Conservation (phyloP, 2,329 filamentous ascomycete genomes). For the Colletotrichum sp. region DNA sequence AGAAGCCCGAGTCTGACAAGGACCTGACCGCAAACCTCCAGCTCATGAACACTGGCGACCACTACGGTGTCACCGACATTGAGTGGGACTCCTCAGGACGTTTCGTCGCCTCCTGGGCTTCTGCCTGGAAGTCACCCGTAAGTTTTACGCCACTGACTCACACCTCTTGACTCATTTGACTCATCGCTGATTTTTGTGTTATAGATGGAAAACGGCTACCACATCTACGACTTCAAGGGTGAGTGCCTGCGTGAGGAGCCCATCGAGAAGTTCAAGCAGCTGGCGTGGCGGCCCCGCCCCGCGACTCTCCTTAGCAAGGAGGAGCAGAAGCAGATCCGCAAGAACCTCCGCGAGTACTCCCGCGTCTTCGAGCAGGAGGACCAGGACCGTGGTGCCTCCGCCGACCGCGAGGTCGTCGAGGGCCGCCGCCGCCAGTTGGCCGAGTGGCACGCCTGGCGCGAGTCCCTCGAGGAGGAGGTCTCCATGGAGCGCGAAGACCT, state of each 20-base stretch:
- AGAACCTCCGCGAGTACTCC: conserved; percentile 97
- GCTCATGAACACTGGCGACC: conserved; percentile 90
- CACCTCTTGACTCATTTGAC: neutral
- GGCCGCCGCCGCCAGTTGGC: conserved; percentile 79
- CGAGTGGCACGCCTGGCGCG: conserved; percentile 90
- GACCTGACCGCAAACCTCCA: conserved; percentile 94
- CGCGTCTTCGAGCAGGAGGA: conserved; percentile 96
- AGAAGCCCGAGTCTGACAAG: conserved; percentile 92
- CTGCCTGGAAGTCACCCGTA: conserved; percentile 95
- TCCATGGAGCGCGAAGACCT: conserved; percentile 72
- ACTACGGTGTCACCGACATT: conserved; percentile 97
- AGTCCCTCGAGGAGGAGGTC: conserved; percentile 73
- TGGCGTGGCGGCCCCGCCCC: conserved; percentile 91
- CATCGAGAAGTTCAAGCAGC: conserved; percentile 97
- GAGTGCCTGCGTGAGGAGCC: conserved; percentile 87
- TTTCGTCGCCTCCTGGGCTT: conserved; percentile 92
- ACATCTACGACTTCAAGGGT: conserved; percentile 96
- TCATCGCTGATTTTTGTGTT: neutral
- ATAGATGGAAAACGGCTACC: conserved; percentile 99
- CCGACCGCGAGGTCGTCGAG: conserved; percentile 93
- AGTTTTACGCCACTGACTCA: conserved; percentile 36
- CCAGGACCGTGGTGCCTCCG: conserved; percentile 88
- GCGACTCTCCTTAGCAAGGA: conserved; percentile 92
- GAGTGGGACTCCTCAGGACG: conserved; percentile 98
- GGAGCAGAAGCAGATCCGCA: conserved; percentile 96